Evolutionary conservation across 495 filamentous ascomycete species (phyloP), one percentile per base, ranked within the genome.

Genomic region (Penicillium ochrochloron): DNA sequence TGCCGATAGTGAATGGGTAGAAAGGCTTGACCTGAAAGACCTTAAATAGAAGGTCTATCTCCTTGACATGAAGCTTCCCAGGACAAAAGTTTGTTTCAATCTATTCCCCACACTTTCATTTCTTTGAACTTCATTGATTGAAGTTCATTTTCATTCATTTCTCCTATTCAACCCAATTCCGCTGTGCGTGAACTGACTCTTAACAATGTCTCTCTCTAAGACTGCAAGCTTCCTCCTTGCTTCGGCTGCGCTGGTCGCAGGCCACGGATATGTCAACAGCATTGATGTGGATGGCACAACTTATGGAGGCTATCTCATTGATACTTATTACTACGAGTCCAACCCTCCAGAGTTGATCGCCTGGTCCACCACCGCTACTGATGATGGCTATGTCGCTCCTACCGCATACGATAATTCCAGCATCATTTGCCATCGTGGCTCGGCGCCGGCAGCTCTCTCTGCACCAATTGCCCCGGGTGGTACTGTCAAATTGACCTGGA

Each of bases 401-500:
- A 46, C 42, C 12, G 42, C 42, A 46, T 46, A 46, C 19, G 42
- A 23, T 19, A 23, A 46, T 9, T 23, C 42, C 42, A 46, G 42
- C 42, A 46, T 46, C 42, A 46, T 46, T 8, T 46, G 42, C 11
- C 42, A 46, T 23, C 42, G 42, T 46, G 42, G 42, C 19, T 46
- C 42, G 3, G 42, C 42, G 3, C 42, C 42, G n/a, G 42, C 42
- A 46, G n/a, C 21, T 21, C 42, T 46, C 19, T 23, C 42, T 46
- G 42, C n/a, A 9, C n/a, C 42, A 23, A n/a, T 46, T 0, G 19
- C 42, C 42, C 42, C 51, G 19, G 86, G 87, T 52, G 77, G 78
- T 59, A 76, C 69, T 34, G 77, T 90, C 59, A 80, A 80, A 60
- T 76, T 91, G 52, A 81, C 84, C 59, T 90, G 88, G 88, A 83